Percentiles rank a stretch among this genome's conserved stretches.
phyloP scores from a whole-genome alignment of 2,329 filamentous ascomycete species.

The Immersiporthe knoxdaviesiana region DNA sequence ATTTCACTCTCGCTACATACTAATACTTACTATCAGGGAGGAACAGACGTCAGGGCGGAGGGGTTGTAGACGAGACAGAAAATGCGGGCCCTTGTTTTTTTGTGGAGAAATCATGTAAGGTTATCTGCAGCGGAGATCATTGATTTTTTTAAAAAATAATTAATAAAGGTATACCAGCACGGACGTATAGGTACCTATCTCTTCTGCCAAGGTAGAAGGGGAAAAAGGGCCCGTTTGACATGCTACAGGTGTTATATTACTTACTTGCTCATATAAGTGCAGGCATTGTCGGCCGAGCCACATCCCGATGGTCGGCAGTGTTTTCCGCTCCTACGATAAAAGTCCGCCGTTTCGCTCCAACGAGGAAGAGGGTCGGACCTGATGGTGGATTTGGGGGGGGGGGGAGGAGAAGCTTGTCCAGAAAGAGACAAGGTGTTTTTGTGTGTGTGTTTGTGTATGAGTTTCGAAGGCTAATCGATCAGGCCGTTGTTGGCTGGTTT shows the following conservation, averaged over 20 bases:
- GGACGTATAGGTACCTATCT: background rate
- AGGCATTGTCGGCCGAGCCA: background rate
- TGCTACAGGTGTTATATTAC: background rate
- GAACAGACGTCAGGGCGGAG: conserved; percentile 2
- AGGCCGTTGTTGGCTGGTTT: background rate
- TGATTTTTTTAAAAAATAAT: background rate
- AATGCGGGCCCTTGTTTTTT: background rate
- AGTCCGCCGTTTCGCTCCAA: conserved; percentile 4
- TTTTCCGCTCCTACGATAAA: conserved; percentile 1
- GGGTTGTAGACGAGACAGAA: conserved; percentile 1
- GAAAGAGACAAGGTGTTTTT: background rate
- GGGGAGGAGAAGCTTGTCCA: background rate
- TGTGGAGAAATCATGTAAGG: conserved; percentile 18
- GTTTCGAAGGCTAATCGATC: background rate
- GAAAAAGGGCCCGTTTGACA: background rate
- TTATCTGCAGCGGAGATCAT: conserved; percentile 18
- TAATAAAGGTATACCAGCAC: background rate
- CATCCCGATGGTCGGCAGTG: conserved; percentile 2
- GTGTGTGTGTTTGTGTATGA: no score
- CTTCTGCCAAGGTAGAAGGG: background rate
- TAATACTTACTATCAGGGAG: conserved; percentile 1
- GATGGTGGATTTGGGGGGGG: background rate
- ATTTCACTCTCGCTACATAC: background rate
- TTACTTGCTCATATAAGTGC: background rate
- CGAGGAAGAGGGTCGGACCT: background rate